Evolutionary conservation across 805 yeast species (phyloP), one percentile per base, ranked within the genome.

Genomic region (Starmerella khaoyaiensis): DNA sequence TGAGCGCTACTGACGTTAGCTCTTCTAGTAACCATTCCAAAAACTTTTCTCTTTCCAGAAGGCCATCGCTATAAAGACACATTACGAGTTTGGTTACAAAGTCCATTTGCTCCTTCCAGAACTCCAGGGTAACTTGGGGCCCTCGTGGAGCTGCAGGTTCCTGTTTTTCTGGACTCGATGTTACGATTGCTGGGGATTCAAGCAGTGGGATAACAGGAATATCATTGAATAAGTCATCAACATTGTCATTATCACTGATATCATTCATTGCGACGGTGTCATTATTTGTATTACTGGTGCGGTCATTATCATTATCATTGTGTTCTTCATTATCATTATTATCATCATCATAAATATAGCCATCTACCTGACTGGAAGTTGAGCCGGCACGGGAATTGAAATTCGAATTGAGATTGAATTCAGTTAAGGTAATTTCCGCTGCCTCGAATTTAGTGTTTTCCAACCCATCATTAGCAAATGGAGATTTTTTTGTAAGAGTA

Each of bases 61-160:
- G 58, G 17, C 68, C 67, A 48, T 82, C 83, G 28, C 76, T 59
- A 58, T 74, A 83, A 15, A 90, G 62, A 31, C 79, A 70, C 14
- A 77, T 73, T 0, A 72, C 53, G 23, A 81, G 67, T 12, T 70
- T 67, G 12, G 79, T 53, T 37, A 76, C 58, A 52, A 81, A 84
- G 24, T 69, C 64, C 31, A 82, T 63, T 36, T 69, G 70, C 6
- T 49, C 49, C 50, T 65, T 67, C 75, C 72, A 71, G 2, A 46
- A 14, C 3, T 28, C 33, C 26, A n/a, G 26, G 11, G 26, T 23
- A 23, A 23, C 12, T 23, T 11, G 12, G 26, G 11, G 26, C 26
- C 26, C 26, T 11, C 12, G 12, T 23, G 26, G 26, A 23, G 26
- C 11, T 23, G 26, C 26, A n/a, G 26, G 26, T 23, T 11, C 26